Conservation (phyloP, 371 early-diverging fungal species). For the Syncephalis fuscata region DNA sequence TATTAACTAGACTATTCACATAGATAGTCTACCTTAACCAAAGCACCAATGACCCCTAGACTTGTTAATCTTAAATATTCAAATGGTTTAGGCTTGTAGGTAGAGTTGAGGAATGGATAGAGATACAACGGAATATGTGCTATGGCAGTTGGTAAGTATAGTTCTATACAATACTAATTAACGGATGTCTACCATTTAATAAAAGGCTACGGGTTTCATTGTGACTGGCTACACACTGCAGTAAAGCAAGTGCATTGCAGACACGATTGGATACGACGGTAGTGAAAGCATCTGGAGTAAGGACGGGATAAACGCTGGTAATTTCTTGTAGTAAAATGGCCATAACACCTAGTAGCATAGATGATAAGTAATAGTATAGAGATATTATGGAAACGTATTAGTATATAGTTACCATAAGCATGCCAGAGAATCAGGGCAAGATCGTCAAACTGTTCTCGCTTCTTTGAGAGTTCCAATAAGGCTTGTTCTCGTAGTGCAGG, state of each 20-base stretch:
- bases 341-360: slow-evolving; percentile 56
- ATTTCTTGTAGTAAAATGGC: slow-evolving; percentile 92
- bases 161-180: neutral
- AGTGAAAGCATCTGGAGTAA: slow-evolving; percentile 12
- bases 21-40: slow-evolving; percentile 67
- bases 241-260: slow-evolving; percentile 88
- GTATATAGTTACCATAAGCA: slow-evolving; percentile 51
- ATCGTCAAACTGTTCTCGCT: slow-evolving; percentile 86
- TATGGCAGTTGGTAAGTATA: slow-evolving; percentile 7
- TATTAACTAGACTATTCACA: neutral
- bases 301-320: slow-evolving; percentile 78
- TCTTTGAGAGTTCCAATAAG: slow-evolving; percentile 80
- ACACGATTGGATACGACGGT: slow-evolving; percentile 55
- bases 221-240: slow-evolving; percentile 93
- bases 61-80: slow-evolving; percentile 89
- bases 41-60: slow-evolving; percentile 92
- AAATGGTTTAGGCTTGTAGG: slow-evolving; percentile 83
- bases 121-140: slow-evolving; percentile 94
- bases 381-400: neutral
- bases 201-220: slow-evolving; percentile 82
- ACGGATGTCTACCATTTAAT: slow-evolving; percentile 44
- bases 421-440: slow-evolving; percentile 93
- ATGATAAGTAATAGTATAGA: neutral
- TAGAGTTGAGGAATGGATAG: slow-evolving; percentile 96
- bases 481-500: slow-evolving; percentile 71